Evolutionary conservation across 805 yeast genomes (phyloP), one percentile per base, ranked within the genome.

Genomic region (Jamesozyma hellenica): DNA sequence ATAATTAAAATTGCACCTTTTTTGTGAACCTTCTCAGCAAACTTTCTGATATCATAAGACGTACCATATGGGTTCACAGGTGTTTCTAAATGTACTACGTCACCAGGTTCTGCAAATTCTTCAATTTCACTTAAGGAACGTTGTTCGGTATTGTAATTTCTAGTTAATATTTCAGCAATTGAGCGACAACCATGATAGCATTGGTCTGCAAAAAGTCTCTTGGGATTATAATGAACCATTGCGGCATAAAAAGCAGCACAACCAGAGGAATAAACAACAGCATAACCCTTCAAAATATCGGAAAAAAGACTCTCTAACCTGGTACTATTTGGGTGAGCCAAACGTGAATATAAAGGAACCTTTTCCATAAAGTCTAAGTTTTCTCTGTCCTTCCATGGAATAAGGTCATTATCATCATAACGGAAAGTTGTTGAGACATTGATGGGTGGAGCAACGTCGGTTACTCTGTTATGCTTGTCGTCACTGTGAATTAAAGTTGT

Each of bases 161-260:
- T 70, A 10, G 74, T 61, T 48, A 79, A 68, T 12, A 87, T 65
- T 28, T 75, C 66, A 3, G 80, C 73, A 41, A 84, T 76, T 6
- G 82, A 84, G 42, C 75, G 83, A 46, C 82, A 75, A 3, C 97
- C 97, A 54, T 83, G 94, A 59, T 88, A 88, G 5, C 90, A 84
- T 28, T 79, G 75, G 4, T 82, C 92, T 48, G 85, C 72, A 23
- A 84, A 81, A 23, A 88, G 61, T 13, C 68, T 68, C 50, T 80
- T 82, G 1, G 96, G 96, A 49, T 81, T 78, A 49, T 66, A 70
- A 48, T 77, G 71, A 28, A 79, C 73, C 56, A 88, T 60, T 2
- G 82, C 74, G 0, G 86, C 96, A 51, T 70, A 74, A 56, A 82
- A 84, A 0, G 96, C 94, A 36, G 86, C 68, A 25, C 86, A 61